A percentile compares a stretch with the other conserved stretches of the same genome.
phyloP scores from a whole-genome alignment of 495 filamentous ascomycete genomes.

The Penicillium cinerascens region DNA sequence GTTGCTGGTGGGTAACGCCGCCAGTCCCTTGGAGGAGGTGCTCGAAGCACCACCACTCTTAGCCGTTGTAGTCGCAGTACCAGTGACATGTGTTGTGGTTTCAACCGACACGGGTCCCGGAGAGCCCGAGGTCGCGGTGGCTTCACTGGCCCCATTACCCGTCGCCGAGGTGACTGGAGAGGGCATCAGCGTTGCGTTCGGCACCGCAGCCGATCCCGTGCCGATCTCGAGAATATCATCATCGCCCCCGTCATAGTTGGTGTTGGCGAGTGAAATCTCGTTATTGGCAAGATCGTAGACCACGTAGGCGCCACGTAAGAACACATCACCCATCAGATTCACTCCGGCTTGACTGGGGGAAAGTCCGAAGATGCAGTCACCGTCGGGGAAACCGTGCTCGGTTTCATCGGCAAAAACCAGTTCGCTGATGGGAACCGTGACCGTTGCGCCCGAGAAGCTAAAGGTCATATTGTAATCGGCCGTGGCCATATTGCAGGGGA shows the following conservation, averaged over 20 bases:
- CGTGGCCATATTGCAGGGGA: slow-evolving; percentile 61
- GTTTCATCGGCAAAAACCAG: slow-evolving; percentile 15
- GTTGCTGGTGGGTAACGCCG: slow-evolving; percentile 15
- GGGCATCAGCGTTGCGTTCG: slow-evolving; percentile 44
- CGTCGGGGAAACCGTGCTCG: slow-evolving; percentile 6
- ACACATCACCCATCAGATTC: slow-evolving; percentile 78
- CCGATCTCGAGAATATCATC: slow-evolving; percentile 67
- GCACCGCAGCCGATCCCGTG: slow-evolving; percentile 57
- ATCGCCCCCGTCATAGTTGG: slow-evolving; percentile 65
- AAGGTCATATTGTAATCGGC: slow-evolving; percentile 61
- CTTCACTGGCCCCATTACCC: slow-evolving; percentile 1
- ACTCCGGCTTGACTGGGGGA: slow-evolving; percentile 52
- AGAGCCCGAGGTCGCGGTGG: not conserved
- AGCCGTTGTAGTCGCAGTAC: slow-evolving; percentile 1
- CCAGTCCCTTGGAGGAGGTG: slow-evolving; percentile 13
- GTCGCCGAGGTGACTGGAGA: slow-evolving; percentile 48
- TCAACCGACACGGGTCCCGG: not conserved
- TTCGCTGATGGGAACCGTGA: slow-evolving; percentile 25
- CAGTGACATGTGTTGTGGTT: not conserved
- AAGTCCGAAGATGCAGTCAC: slow-evolving; percentile 65
- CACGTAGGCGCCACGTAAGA: slow-evolving; percentile 84
- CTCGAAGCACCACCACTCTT: slow-evolving; percentile 5
- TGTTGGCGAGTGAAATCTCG: slow-evolving; percentile 71
- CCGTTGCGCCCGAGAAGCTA: slow-evolving; percentile 49
- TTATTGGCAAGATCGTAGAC: slow-evolving; percentile 84